Evolutionary conservation across 2,329 filamentous ascomycete genomes (phyloP).

Genomic region (Paracoccidioides brasiliensis): DNA sequence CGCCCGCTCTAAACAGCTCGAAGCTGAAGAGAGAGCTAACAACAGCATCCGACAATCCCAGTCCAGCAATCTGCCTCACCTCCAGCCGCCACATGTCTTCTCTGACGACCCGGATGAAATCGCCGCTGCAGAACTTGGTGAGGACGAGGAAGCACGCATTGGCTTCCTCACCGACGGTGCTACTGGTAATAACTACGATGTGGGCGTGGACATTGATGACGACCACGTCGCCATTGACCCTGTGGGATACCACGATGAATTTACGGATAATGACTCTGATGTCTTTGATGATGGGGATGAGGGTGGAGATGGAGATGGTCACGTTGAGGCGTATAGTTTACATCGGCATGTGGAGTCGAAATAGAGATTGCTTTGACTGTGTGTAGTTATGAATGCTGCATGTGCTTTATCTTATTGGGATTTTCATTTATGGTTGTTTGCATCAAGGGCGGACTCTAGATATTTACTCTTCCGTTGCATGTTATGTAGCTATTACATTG

Average conservation of each 20-base stretch:
- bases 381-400: neutral
- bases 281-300: constrained; percentile 32
- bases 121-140: constrained; percentile 27
- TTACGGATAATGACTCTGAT: constrained; percentile 41
- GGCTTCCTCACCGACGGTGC: constrained; percentile 31
- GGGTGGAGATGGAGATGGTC: constrained; percentile 18
- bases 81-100: constrained; percentile 13
- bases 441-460: too few relatives aligned
- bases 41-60: constrained; percentile 23
- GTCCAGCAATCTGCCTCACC: constrained; percentile 5
- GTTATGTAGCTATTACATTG: too few relatives aligned
- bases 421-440: neutral
- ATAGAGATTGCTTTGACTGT: constrained; percentile 3
- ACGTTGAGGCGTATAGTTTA: constrained; percentile 27
- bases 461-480: too few relatives aligned
- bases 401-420: neutral
- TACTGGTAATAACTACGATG: constrained; percentile 13
- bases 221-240: constrained; percentile 25
- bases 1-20: constrained; percentile 36
- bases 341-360: constrained; percentile 23
- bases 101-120: constrained; percentile 28
- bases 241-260: constrained; percentile 40
- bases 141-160: constrained; percentile 33
- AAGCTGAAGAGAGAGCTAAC: constrained; percentile 32
- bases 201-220: constrained; percentile 34